These are phyloP conservation scores for Bothia castanella DNA, from an alignment of 1,284 basidiomycete genomes.

Conservation along the genomic window DNA sequence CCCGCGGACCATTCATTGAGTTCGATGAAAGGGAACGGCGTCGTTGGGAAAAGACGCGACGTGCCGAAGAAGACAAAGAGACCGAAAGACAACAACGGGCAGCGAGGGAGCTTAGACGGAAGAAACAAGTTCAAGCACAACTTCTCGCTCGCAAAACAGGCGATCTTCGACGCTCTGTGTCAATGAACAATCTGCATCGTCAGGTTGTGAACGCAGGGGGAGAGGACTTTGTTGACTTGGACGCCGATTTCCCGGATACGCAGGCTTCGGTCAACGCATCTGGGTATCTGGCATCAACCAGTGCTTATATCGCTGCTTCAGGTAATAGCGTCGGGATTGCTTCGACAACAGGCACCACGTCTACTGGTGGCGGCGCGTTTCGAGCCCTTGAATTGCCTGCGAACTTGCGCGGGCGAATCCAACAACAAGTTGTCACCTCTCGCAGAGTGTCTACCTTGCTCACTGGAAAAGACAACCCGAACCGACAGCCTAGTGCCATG, in stretches of 20 bases:
- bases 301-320: constrained; percentile 80
- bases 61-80: constrained; percentile 48
- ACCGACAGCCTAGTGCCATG: constrained; percentile 49
- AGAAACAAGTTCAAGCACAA: constrained; percentile 40
- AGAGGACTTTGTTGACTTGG: constrained; percentile 44
- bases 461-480: constrained; percentile 26
- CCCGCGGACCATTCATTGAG: constrained; percentile 67
- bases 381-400: constrained; percentile 48
- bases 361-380: constrained; percentile 53
- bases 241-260: constrained; percentile 44
- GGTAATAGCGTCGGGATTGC: constrained; percentile 94
- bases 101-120: constrained; percentile 41
- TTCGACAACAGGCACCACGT: constrained; percentile 81
- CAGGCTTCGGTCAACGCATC: constrained; percentile 61
- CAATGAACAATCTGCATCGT: constrained; percentile 72
- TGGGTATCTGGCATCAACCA: constrained; percentile 58
- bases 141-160: constrained; percentile 41
- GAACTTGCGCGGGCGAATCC: constrained; percentile 52
- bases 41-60: constrained; percentile 57
- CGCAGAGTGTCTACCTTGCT: constrained; percentile 43
- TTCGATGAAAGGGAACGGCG: constrained; percentile 70
- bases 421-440: constrained; percentile 62
- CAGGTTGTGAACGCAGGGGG: constrained; percentile 37
- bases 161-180: constrained; percentile 72
- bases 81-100: constrained; percentile 44